Percentiles rank a stretch among this genome's conserved stretches.
These are phyloP conservation scores for Paecilomyces niveus DNA, from an alignment of 2,329 filamentous ascomycete species.

Conservation along the genomic window DNA sequence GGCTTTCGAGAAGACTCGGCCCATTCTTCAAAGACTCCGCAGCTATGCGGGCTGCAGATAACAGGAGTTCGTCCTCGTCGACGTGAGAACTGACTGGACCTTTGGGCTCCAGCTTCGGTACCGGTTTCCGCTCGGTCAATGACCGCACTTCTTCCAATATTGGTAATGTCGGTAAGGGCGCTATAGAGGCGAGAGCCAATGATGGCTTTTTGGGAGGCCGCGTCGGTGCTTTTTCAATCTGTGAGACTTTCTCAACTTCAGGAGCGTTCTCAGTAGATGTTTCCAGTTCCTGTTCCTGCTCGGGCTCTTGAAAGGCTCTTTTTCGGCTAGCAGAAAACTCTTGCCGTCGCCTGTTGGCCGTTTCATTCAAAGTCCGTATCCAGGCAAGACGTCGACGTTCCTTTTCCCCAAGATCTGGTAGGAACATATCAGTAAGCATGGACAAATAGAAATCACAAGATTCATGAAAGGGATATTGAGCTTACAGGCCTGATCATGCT, in stretches of 20 bases:
- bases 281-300: conserved; percentile 10
- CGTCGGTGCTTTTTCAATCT: neutral
- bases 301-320: conserved; percentile 13
- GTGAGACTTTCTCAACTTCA: conserved; percentile 19
- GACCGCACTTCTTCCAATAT: conserved; percentile 25
- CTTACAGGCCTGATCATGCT: neutral
- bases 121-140: conserved; percentile 17
- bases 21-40: conserved; percentile 32
- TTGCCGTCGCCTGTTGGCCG: conserved; percentile 17
- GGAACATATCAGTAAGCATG: neutral
- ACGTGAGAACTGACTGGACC: conserved; percentile 19
- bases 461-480: neutral
- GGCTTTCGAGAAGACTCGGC: conserved; percentile 23
- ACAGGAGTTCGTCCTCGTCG: conserved; percentile 35
- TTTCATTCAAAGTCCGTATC: conserved; percentile 12
- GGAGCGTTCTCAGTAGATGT: conserved; percentile 1
- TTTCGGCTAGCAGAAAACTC: conserved; percentile 18
- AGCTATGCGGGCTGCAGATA: conserved; percentile 34
- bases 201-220: conserved; percentile 14
- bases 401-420: conserved; percentile 4
- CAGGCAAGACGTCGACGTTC: conserved; percentile 8
- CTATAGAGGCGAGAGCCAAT: conserved; percentile 23
- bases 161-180: conserved; percentile 24
- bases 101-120: conserved; percentile 13
- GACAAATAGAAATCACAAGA: neutral